Evolutionary conservation across 164 flowering plant species (phyloP).

Genomic region (Macadamia tetraphylla): DNA sequence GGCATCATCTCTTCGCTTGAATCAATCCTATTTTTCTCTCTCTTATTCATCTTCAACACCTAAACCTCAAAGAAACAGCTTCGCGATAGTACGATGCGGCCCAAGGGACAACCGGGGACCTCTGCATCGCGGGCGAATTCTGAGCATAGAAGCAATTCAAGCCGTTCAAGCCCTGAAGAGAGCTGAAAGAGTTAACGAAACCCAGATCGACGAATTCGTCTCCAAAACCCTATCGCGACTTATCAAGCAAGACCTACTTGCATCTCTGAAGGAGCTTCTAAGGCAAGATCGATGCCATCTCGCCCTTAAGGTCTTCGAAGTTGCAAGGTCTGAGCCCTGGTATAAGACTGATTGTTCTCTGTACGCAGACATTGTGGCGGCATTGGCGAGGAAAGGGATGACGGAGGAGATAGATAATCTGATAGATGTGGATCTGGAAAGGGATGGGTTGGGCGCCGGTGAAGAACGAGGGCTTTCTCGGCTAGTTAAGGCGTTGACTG

Average conservation of each 20-base stretch:
- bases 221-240: conserved; percentile 53
- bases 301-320: conserved; percentile 54
- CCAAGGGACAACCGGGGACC: conserved; percentile 75
- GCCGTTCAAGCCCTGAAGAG: conserved; percentile 83
- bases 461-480: conserved; percentile 42
- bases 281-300: conserved; percentile 64
- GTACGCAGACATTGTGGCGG: conserved; percentile 51
- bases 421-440: conserved; percentile 38
- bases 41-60: conserved; percentile 2
- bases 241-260: conserved; percentile 71
- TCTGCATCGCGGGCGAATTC: conserved; percentile 58
- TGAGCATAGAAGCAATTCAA: conserved; percentile 80
- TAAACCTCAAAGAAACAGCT: neutral
- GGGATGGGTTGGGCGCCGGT: conserved; percentile 16
- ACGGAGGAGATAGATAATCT: conserved; percentile 55
- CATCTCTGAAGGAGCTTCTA: conserved; percentile 72
- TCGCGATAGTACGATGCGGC: conserved; percentile 45
- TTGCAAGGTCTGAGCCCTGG: conserved; percentile 44
- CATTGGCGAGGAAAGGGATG: conserved; percentile 43
- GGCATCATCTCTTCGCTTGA: conserved; percentile 29
- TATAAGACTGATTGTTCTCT: conserved; percentile 38
- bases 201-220: conserved; percentile 16
- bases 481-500: conserved; percentile 55
- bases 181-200: conserved; percentile 24
- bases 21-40: conserved; percentile 7